A percentile compares a stretch with the other conserved stretches of the same genome.
Evolutionary conservation across 164 flowering plant genomes (phyloP).

Genomic region (Euptelea pleiosperma): DNA sequence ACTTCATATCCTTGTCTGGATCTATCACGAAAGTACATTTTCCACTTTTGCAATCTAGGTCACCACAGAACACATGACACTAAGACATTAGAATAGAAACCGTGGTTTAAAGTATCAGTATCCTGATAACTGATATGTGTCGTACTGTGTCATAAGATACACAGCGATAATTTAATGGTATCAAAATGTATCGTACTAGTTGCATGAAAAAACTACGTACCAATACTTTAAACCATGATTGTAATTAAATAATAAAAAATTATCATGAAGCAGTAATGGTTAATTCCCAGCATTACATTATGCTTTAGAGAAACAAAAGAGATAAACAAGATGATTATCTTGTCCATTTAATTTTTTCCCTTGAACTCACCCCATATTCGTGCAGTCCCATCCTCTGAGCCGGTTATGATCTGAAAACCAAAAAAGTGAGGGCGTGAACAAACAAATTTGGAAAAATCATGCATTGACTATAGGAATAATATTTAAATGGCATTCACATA

Average conservation of each 20-base stretch:
- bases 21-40: constrained; percentile 62
- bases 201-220: no score
- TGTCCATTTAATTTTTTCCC: not conserved
- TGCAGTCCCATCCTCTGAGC: constrained; percentile 97
- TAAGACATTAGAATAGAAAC: constrained; percentile 1
- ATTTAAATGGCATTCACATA: not conserved
- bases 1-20: constrained; percentile 37
- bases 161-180: no score
- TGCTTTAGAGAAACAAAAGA: not conserved
- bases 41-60: constrained; percentile 87
- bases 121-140: not conserved
- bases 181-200: no score
- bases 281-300: not conserved
- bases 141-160: no score
- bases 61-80: constrained; percentile 11
- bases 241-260: not conserved
- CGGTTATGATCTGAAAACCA: constrained; percentile 74
- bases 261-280: not conserved
- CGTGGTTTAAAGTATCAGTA: not conserved
- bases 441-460: constrained; percentile 2
- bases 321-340: not conserved
- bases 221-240: not conserved
- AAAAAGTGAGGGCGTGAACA: constrained; percentile 9
- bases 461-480: not conserved
- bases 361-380: constrained; percentile 78